Percentiles rank a stretch among this genome's conserved stretches.
Evolutionary conservation across 257 asterid genomes (phyloP).

Genomic region (Lycium ferocissimum): DNA sequence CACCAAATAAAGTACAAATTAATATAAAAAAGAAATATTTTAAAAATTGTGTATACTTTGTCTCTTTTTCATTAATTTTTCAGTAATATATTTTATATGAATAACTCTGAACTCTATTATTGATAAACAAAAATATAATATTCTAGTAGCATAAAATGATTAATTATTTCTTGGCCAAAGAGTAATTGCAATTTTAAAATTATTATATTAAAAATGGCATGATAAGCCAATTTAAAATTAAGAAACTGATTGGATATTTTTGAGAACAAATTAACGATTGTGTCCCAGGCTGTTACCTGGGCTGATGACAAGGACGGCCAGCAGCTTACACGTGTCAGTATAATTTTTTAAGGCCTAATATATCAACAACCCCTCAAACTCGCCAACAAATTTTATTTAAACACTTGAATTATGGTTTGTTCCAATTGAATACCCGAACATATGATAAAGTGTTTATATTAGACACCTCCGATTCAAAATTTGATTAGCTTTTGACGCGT

Average conservation of each 20-base stretch:
- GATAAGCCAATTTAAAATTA: not conserved
- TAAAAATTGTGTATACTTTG: not conserved
- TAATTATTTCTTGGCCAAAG: not conserved
- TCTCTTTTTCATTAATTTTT: not conserved
- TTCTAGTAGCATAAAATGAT: not conserved
- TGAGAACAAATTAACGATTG: not conserved
- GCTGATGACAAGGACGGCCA: not conserved
- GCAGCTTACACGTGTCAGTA: not conserved
- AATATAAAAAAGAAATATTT: not conserved
- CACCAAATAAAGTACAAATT: not conserved
- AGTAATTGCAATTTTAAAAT: not conserved
- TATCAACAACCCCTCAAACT: no score
- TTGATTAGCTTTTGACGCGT: no score
- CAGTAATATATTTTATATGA: not conserved
- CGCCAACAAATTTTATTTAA: no score
- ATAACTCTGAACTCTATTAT: not conserved
- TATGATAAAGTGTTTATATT: no score
- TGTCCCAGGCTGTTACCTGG: conserved; percentile 29
- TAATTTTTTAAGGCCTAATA: no score
- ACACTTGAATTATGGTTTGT: no score
- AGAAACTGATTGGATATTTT: not conserved
- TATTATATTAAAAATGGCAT: not conserved
- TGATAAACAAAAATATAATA: not conserved
- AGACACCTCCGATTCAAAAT: no score
- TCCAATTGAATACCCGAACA: no score